These are phyloP conservation scores for Picea sitchensis DNA, from an alignment of 75 land plant species.

Conservation along the genomic window DNA sequence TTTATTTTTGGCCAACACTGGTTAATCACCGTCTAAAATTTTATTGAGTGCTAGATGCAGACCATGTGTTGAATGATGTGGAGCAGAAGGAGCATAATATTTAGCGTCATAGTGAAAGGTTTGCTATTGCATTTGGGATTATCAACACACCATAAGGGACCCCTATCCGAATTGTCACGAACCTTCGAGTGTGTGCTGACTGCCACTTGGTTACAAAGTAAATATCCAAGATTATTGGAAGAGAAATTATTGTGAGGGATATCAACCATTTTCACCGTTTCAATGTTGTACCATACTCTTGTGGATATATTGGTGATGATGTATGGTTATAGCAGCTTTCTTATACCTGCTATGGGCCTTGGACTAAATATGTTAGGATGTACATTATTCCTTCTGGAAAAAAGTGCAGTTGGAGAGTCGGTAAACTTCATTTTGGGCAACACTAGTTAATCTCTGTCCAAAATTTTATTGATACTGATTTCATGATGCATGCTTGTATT, in stretches of 20 bases:
- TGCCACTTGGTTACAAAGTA: slow-evolving; percentile 13
- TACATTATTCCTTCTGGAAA: too few species aligned
- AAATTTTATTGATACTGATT: too few species aligned
- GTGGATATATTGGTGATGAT: slow-evolving; percentile 7
- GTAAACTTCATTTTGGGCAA: too few species aligned
- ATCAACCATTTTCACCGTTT: slow-evolving; percentile 12
- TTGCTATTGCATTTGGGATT: slow-evolving; percentile 13
- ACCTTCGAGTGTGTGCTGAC: slow-evolving; percentile 16
- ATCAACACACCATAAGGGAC: slow-evolving; percentile 9
- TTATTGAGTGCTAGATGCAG: background rate
- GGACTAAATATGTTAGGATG: too few species aligned
- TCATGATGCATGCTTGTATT: too few species aligned
- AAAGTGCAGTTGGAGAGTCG: too few species aligned
- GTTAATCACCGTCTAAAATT: too few species aligned
- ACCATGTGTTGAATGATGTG: background rate
- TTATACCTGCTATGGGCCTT: too few species aligned
- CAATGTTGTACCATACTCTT: slow-evolving; percentile 8
- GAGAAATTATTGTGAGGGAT: slow-evolving; percentile 16
- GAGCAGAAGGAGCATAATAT: slow-evolving; percentile 8
- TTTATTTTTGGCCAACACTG: too few species aligned
- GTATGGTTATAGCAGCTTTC: background rate
- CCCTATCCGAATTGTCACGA: slow-evolving; percentile 6
- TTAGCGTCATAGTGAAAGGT: slow-evolving; percentile 11
- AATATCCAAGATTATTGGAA: slow-evolving; percentile 7
- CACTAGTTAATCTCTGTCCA: too few species aligned